phyloP scores from a whole-genome alignment of 1,284 basidiomycete genomes.

The Leccinum variabile region DNA sequence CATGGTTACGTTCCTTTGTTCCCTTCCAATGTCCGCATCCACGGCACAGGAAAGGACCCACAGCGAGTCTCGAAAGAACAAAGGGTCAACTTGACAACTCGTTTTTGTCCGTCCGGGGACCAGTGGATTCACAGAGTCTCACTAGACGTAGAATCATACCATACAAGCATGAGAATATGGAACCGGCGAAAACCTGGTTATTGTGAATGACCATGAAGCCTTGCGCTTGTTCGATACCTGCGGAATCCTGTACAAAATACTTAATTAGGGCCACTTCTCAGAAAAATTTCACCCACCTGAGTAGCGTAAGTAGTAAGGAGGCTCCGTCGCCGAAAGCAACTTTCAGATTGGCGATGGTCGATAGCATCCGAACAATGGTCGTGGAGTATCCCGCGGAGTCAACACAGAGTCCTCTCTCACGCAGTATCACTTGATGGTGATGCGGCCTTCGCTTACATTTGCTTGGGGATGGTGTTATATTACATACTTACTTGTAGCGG shows the following conservation, averaged over 20 bases:
- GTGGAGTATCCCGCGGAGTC: too few relatives aligned
- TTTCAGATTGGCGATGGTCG: too few relatives aligned
- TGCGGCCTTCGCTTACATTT: neutral
- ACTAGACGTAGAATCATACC: neutral
- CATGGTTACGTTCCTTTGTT: too few relatives aligned
- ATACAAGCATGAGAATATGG: neutral
- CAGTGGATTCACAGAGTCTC: too few relatives aligned
- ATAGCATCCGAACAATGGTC: too few relatives aligned
- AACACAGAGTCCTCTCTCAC: neutral
- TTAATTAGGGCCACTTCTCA: neutral
- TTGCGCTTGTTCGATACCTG: too few relatives aligned
- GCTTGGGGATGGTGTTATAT: neutral
- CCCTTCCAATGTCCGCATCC: too few relatives aligned
- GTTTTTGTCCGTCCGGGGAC: too few relatives aligned
- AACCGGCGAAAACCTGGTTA: neutral
- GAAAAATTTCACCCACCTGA: neutral
- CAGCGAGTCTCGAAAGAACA: too few relatives aligned
- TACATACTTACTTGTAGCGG: neutral
- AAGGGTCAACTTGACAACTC: too few relatives aligned
- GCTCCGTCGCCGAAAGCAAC: neutral
- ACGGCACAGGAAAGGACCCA: too few relatives aligned
- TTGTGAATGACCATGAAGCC: neutral
- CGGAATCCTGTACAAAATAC: too few relatives aligned
- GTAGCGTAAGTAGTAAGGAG: neutral
- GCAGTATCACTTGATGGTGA: slow-evolving; percentile 2